Evolutionary conservation across 1,139 yeast genomes (phyloP), one percentile per base, ranked within the genome.

Genomic region (Nakaseomyces delphensis): DNA sequence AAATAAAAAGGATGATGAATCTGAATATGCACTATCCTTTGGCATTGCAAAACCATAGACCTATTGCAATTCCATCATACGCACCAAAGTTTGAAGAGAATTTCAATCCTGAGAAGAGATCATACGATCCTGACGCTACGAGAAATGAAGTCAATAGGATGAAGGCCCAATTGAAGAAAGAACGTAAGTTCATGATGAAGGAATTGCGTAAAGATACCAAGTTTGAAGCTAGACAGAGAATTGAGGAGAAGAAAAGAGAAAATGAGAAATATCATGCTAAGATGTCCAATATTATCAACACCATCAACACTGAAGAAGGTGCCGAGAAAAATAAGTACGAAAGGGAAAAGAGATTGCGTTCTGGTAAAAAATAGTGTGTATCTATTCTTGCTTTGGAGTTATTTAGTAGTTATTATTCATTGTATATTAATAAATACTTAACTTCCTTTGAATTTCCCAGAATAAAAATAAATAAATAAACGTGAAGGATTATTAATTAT

Each of bases 81-180:
- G 83, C 89, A 36, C 99, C 99, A 51, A 82, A 84, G 65, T 93
- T 83, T 60, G 97, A 89, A 65, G 97, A 86, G 58, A 86, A 87
- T 69, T 93, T 82, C 74, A 89, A 87, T 67, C 95, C 96, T 46
- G 96, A 86, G 59, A 84, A 81, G 76, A 86, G 84, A 66, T 83
- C 95, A 11, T 84, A 87, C 63, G 96, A 89, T 61, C 75, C 82
- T 44, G 83, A 89, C 61, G 72, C 79, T 52, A 79, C 82, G 48
- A 76, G 94, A 63, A 85, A 81, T 54, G 97, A 91, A 62, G 66
- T 85, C 53, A 73, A 73, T 62, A 91, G 91, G 71, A 75, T 91
- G 68, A 79, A 76, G 67, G 79, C 82, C 23, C 85, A 84, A 67
- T 68, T 86, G 63, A 91, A 91, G 77, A 84, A 89, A 66, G 98